phyloP scores from a whole-genome alignment of 78 protist species.

The Chrysochromulina parva region DNA sequence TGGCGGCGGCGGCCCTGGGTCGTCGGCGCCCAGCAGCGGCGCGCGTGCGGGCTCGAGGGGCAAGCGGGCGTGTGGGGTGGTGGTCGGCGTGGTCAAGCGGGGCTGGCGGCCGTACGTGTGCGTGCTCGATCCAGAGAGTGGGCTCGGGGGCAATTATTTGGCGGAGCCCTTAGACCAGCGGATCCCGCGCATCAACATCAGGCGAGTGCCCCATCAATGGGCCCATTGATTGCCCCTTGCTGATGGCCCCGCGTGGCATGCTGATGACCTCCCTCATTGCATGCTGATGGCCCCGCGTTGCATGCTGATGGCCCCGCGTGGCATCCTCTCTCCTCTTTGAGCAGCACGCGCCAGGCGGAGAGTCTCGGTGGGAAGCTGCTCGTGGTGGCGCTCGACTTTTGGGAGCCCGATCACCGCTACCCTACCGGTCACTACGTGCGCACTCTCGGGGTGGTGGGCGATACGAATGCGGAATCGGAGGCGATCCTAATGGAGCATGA shows the following conservation, averaged over 20 bases:
- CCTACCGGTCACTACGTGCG: conserved; percentile 51
- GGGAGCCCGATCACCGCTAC: conserved; percentile 21
- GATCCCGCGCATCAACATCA: not conserved
- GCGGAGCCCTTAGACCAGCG: conserved; percentile 5
- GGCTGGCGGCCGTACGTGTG: conserved; percentile 19
- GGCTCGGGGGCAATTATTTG: not conserved
- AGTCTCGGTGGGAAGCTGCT: not conserved
- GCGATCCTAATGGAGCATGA: conserved; percentile 22
- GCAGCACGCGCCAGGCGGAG: not conserved
- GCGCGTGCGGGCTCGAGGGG: not conserved
- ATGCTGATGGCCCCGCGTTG: no score
- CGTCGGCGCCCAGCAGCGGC: not conserved
- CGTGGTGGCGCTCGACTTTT: conserved; percentile 10
- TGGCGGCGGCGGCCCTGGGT: not conserved
- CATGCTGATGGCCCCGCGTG: no score
- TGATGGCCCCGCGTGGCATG: no score
- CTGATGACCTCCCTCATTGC: no score
- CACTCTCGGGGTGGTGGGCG: conserved; percentile 50
- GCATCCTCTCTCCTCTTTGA: no score
- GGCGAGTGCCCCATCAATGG: no score
- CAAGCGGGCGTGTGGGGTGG: not conserved
- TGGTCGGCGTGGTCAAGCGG: conserved; percentile 33
- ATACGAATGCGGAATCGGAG: not conserved
- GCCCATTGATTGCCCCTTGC: no score
- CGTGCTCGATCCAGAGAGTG: not conserved